These are phyloP conservation scores for Gnetum montanum DNA, from an alignment of 75 land plant genomes.

Conservation along the genomic window DNA sequence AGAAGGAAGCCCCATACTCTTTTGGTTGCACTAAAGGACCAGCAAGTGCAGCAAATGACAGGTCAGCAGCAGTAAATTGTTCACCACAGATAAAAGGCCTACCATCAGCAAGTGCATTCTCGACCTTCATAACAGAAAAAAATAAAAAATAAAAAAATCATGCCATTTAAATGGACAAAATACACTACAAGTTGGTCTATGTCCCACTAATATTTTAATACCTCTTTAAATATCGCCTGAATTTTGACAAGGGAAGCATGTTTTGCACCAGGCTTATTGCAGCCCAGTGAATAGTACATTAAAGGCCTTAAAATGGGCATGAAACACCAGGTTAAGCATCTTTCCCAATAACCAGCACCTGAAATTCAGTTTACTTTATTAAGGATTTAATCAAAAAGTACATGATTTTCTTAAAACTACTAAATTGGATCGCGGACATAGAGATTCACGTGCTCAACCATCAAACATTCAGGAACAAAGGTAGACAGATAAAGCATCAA, in stretches of 20 bases:
- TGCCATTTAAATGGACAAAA: background rate
- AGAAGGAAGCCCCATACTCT: constrained; percentile 12
- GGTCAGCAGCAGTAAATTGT: constrained; percentile 26
- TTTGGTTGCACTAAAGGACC: constrained; percentile 20
- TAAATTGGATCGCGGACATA: too few species aligned
- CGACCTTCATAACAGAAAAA: constrained; percentile 13
- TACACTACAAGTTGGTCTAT: too few species aligned
- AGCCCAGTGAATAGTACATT: constrained; percentile 2
- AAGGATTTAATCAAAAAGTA: too few species aligned
- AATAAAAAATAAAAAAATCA: background rate
- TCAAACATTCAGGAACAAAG: too few species aligned
- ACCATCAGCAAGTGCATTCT: constrained; percentile 23
- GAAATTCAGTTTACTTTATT: constrained; percentile 7
- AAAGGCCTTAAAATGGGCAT: constrained; percentile 19
- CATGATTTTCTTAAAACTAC: too few species aligned
- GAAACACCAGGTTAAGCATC: constrained; percentile 9
- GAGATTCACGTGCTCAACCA: too few species aligned
- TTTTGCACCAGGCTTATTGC: constrained; percentile 14
- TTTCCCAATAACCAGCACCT: constrained; percentile 8
- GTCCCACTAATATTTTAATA: background rate
- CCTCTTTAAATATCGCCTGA: constrained; percentile 22
- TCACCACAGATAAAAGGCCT: constrained; percentile 29
- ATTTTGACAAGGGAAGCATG: constrained; percentile 14
- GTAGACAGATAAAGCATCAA: too few species aligned
- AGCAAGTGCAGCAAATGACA: constrained; percentile 34